A percentile compares a stretch with the other conserved stretches of the same genome.
These are phyloP conservation scores for Solanum ossicruentum DNA, from an alignment of 257 asterid genomes.

Conservation along the genomic window DNA sequence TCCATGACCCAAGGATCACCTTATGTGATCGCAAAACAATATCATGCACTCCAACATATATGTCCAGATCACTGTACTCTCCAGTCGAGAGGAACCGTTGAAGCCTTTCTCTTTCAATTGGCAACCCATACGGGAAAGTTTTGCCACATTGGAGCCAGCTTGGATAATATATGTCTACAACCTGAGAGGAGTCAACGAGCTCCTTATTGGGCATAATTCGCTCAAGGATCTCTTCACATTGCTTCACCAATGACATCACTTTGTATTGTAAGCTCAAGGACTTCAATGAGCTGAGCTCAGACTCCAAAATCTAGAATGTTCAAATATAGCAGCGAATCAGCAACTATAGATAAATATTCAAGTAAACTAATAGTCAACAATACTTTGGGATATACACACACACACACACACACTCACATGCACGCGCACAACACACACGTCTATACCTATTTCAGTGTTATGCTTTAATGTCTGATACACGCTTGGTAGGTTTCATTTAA, in stretches of 20 bases:
- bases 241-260: slow-evolving; percentile 52
- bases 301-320: slow-evolving; percentile 52
- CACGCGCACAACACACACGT: background rate
- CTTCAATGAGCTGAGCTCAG: slow-evolving; percentile 45
- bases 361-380: background rate
- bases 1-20: slow-evolving; percentile 88
- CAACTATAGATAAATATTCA: background rate
- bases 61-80: slow-evolving; percentile 66
- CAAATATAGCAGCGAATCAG: slow-evolving; percentile 1
- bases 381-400: background rate
- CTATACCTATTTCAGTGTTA: background rate
- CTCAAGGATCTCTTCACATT: slow-evolving; percentile 67
- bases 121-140: slow-evolving; percentile 48
- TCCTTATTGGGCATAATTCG: slow-evolving; percentile 55
- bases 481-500: background rate
- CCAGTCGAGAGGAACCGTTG: slow-evolving; percentile 40
- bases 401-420: background rate
- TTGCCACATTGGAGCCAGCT: slow-evolving; percentile 33
- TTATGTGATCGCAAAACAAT: slow-evolving; percentile 52
- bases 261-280: slow-evolving; percentile 57
- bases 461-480: background rate
- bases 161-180: slow-evolving; percentile 69
- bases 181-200: slow-evolving; percentile 58
- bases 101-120: slow-evolving; percentile 57
- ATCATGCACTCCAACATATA: slow-evolving; percentile 59